These are phyloP conservation scores for Phlyctochytrium planicorne DNA, from an alignment of 192 early-diverging fungal species.

Conservation along the genomic window DNA sequence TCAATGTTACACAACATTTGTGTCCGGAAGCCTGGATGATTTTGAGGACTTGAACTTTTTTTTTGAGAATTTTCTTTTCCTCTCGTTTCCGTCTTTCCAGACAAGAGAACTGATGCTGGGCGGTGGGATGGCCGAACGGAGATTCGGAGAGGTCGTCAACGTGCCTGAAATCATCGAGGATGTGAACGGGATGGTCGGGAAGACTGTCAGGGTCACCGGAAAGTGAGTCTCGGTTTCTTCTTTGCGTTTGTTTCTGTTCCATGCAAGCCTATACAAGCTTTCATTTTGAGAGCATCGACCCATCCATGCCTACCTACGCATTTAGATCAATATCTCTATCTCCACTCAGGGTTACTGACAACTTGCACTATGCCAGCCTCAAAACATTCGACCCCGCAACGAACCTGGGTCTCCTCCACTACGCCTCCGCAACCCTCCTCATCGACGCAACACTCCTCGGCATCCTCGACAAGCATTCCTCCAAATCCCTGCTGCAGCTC, in stretches of 20 bases:
- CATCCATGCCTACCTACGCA: too few relatives aligned
- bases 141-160: background rate
- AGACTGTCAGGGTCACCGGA: background rate
- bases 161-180: background rate
- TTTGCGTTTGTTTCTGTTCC: background rate
- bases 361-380: background rate
- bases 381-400: background rate
- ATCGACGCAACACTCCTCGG: constrained; percentile 37
- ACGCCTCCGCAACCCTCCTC: constrained; percentile 6
- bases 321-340: too few relatives aligned
- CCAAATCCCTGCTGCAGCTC: constrained; percentile 35
- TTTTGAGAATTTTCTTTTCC: too few relatives aligned
- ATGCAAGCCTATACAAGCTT: background rate
- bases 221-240: background rate
- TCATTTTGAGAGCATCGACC: too few relatives aligned
- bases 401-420: background rate
- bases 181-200: background rate
- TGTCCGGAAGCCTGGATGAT: too few relatives aligned
- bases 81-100: too few relatives aligned
- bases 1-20: too few relatives aligned
- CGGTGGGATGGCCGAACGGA: too few relatives aligned
- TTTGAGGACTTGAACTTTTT: too few relatives aligned
- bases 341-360: too few relatives aligned
- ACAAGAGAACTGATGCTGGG: too few relatives aligned
- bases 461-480: constrained; percentile 18